Base-by-base conservation (phyloP, 768 basidiomycete genomes). In the Lactarius vividus region DNA sequence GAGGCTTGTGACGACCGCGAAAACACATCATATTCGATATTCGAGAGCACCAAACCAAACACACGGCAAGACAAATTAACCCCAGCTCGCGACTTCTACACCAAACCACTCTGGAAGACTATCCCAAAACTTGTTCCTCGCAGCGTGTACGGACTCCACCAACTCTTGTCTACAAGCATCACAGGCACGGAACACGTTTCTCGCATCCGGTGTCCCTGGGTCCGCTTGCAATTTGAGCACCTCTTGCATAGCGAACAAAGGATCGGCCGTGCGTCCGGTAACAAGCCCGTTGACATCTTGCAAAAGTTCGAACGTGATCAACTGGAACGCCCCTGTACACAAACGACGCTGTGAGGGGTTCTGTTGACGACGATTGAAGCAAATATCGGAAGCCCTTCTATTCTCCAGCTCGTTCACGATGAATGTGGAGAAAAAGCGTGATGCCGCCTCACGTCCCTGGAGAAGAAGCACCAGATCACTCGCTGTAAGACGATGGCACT, bases 401-500 rank as follows among this genome's bases (percentile, higher is more conserved):
- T 86, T 85, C 77, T 91, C 89, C 26, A 91, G 80, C 67, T 90
- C 83, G 71, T 86, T 86, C 61, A 87, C 86, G 71, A 92, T 83
- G 73, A 92, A 92, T 10, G 87, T 88, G 13, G 89, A 90, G 61
- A 92, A 83, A 75, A 85, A 91, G 52, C 89, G 85, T 11, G 88
- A 85, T 13, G 84, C 82, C 60, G 87, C 83, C 76, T 92, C 89
- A 61, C 88, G 86, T 10, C 90, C 90, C 64, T 82, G 84, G 10
- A 91, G 79, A 46, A 87, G 80, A 54, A 73, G 79, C 68, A 87
- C 77, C 20, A 92, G 80, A 71, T 91, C 88, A 49, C 74, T 73
- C 63, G 81, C 78, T 18, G 83, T 79, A 54, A 84, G 82, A 46
- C 74, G 71, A 71, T 85, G 80, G 11, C 62, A 73, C 18, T 64